Base-by-base conservation (phyloP, 352 stramenopile species). In the Pythium phragmitis region DNA sequence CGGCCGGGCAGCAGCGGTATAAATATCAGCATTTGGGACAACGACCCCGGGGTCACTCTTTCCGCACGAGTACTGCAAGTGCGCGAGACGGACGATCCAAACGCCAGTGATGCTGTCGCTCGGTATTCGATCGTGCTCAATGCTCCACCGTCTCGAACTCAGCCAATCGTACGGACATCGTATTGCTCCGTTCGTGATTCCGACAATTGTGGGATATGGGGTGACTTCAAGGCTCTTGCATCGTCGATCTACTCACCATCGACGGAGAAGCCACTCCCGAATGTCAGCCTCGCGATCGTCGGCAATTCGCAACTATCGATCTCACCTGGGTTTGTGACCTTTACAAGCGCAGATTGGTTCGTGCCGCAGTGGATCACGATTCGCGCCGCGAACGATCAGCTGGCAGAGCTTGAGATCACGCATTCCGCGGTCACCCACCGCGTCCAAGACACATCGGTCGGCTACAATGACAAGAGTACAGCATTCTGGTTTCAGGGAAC, bases 21-120 rank as follows among this genome's bases (percentile, higher is more conserved):
- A 30, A 69, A 79, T 33, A 74, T 91, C 30, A 93, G 67, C 28
- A 69, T 91, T n/a, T 88, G 82, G 82, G 84, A 93, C 48, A 93
- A 93, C 43, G 84, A 93, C 21, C 72, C 82, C 7, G 82, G 82
- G 4, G 64, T 93, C 12, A 93, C 84, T 6, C 50, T 91, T 2
- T 91, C 84, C 2, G 72, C 50, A 5, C 7, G 56, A 11, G 39
- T 41, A 3, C 50, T 93, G 9, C 49, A 66, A 17, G 70, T 93
- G 8, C 45, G 14, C 6, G 82, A 91, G 63, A 62, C 46, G 16
- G 26, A 2, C 2, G 19, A 60, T 41, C 19, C 19, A 19, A 37
- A 6, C 4, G 28, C 30, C 12, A 50, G 17, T n/a, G 14, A 57
- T 21, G 16, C 50, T 36, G 6, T 16, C 23, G 5, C 53, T 63